Base-by-base conservation (phyloP, 2,329 filamentous ascomycete species). In the Diplocarpon mali region DNA sequence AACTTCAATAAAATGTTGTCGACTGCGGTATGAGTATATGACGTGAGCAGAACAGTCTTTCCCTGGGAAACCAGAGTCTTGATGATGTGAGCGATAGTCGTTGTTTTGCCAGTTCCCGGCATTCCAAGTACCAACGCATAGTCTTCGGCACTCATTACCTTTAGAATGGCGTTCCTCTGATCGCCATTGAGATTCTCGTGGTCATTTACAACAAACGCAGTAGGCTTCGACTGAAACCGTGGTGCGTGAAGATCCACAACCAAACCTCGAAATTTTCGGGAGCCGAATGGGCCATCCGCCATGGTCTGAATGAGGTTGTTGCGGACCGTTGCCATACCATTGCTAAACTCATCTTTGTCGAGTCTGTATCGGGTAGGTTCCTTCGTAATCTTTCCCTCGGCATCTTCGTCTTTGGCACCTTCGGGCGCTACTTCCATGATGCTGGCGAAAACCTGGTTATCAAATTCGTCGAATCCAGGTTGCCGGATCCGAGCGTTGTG, bases 341-440 rank as follows among this genome's bases (percentile, higher is more conserved):
- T 96, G 65, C 87, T 94, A 64, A 98, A 98, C 60, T 98, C 92
- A 57, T 98, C 92, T 62, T 95, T 95, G 65, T 98, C 92, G 3
- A 98, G 70, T 17, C 92, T 83, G 57, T 95, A 98, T 39, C 78
- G 71, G 5, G 83, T 67, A 3, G 75, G 75, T 3, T 72, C 63
- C 45, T 71, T 68, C 46, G 71, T 69, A 52, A 71, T 69, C 53
- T 69, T 73, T 24, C 66, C 69, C 34, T 74, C 64, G 5, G 72
- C 69, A 45, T 76, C 67, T 30, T 74, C 67, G 17, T 70, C 66
- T 0, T 65, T 66, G 30, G 68, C 69, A 1, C 72, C 75, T 55
- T 79, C 73, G 5, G 70, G 70, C 11, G 70, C 72, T 20, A 93
- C 80, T 53, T 94, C 85, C 86, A 95, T 95, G 52, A 95, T 90